These are phyloP conservation scores for Hexamita inflata DNA, from an alignment of 208 protist species.

Conservation along the genomic window DNA sequence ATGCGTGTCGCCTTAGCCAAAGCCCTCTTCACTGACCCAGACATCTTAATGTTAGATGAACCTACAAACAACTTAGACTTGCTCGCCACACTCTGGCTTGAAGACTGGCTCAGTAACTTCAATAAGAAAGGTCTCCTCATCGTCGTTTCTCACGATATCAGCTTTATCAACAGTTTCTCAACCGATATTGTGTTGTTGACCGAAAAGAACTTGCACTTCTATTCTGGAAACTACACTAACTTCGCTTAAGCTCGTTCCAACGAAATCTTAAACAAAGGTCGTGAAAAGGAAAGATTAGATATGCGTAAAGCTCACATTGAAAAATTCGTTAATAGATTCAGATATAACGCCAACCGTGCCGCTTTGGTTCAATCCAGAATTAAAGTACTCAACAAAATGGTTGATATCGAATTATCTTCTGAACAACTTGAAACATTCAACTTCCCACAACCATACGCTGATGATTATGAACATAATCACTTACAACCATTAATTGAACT, in stretches of 20 bases:
- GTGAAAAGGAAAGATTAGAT: background rate
- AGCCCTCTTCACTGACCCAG: constrained; percentile 72
- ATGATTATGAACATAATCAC: background rate
- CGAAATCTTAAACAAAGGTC: background rate
- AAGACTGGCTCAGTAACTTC: constrained; percentile 58
- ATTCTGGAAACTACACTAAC: constrained; percentile 51
- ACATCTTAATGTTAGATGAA: constrained; percentile 83
- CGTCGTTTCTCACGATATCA: constrained; percentile 55
- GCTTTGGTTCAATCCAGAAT: constrained; percentile 75
- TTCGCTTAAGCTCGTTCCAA: constrained; percentile 45
- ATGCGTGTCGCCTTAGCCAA: constrained; percentile 72
- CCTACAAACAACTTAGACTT: constrained; percentile 86
- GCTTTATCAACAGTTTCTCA: constrained; percentile 53
- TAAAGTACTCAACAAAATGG: constrained; percentile 54
- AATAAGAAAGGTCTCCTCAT: constrained; percentile 38
- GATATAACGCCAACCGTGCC: constrained; percentile 65
- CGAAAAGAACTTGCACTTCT: constrained; percentile 49
- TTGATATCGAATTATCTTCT: background rate
- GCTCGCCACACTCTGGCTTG: constrained; percentile 75
- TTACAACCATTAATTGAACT: too few relatives aligned
- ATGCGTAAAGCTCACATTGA: background rate
- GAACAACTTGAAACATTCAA: background rate
- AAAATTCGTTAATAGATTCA: constrained; percentile 51
- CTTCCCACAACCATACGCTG: background rate
- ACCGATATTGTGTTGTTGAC: constrained; percentile 55